Evolutionary conservation across 345 rosid genomes (phyloP).

Genomic region (Cardamine chenopodiifolia): DNA sequence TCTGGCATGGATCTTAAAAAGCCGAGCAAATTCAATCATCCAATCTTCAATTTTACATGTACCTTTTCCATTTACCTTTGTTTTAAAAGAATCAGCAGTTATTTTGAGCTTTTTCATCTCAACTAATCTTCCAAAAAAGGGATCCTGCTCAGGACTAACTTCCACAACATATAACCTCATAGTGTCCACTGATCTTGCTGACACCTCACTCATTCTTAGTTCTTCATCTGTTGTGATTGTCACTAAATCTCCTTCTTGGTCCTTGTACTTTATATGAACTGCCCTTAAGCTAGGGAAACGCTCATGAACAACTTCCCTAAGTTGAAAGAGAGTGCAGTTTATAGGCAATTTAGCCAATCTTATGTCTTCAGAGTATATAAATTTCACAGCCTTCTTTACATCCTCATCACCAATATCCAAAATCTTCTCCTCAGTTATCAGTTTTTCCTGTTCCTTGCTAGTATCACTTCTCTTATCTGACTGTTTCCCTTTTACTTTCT

Average conservation of each 20-base stretch:
- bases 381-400: slow-evolving; percentile 63
- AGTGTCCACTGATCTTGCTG: slow-evolving; percentile 53
- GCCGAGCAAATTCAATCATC: slow-evolving; percentile 77
- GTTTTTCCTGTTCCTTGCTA: slow-evolving; percentile 58
- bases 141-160: slow-evolving; percentile 65
- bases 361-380: slow-evolving; percentile 77
- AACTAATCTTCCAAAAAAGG: slow-evolving; percentile 50
- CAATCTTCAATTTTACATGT: slow-evolving; percentile 67
- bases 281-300: slow-evolving; percentile 68
- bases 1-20: slow-evolving; percentile 79
- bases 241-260: slow-evolving; percentile 88
- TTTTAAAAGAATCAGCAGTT: slow-evolving; percentile 37
- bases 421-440: slow-evolving; percentile 60
- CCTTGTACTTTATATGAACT: slow-evolving; percentile 78
- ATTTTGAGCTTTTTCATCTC: slow-evolving; percentile 39
- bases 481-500: slow-evolving; percentile 46
- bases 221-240: slow-evolving; percentile 86
- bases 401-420: slow-evolving; percentile 41
- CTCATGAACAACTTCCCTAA: slow-evolving; percentile 70
- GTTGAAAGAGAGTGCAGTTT: slow-evolving; percentile 68
- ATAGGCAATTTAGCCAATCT: slow-evolving; percentile 73
- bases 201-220: slow-evolving; percentile 70
- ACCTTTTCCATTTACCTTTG: slow-evolving; percentile 41
- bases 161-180: slow-evolving; percentile 65
- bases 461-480: slow-evolving; percentile 40